Evolutionary conservation across 345 rosid species (phyloP), one percentile per base, ranked within the genome.

Genomic region (Garcia nutans): DNA sequence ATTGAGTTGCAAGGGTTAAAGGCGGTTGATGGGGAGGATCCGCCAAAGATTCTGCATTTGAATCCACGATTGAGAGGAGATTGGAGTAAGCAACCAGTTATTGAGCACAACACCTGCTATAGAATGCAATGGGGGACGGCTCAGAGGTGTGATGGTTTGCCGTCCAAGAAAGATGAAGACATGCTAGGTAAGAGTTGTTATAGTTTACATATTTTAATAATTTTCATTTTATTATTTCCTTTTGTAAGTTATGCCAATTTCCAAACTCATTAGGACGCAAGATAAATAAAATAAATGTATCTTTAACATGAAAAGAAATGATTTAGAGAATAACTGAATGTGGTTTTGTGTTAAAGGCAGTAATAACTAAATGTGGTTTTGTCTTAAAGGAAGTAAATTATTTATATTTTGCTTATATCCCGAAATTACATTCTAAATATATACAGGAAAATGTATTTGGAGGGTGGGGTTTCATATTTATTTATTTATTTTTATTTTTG

Each of bases 71-170:
- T 96, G 68, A 93, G 79, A 81, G 99, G 99, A 75, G 99, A 96
- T 84, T 96, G 99, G 99, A 96, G 86, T 79, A 88, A 68, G 28
- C 78, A 65, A 42, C 95, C 99, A 0, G 95, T 96, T 66, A 92
- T 96, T 85, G 99, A 96, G 83, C 99, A 96, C 69, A 96, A 96
- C 81, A 93, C 98, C 44, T 96, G 99, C 84, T 93, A 96, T 79
- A 90, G 99, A 86, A 96, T 96, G 99, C 99, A 93, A 73, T 96
- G 99, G 99, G 97, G 99, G 23, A 76, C 87, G 65, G 92, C 93
- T 85, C 99, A 93, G 61, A 93, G 99, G 78, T 96, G 99, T 70
- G 93, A 93, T 77, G 99, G 98, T 72, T 78, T 88, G 70, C 89
- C 86, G 62, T 96, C 99, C 56, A 93, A 82, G 84, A 90, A 80